Evolutionary conservation across 495 filamentous ascomycete species (phyloP).

Genomic region (Neurospora sp.): DNA sequence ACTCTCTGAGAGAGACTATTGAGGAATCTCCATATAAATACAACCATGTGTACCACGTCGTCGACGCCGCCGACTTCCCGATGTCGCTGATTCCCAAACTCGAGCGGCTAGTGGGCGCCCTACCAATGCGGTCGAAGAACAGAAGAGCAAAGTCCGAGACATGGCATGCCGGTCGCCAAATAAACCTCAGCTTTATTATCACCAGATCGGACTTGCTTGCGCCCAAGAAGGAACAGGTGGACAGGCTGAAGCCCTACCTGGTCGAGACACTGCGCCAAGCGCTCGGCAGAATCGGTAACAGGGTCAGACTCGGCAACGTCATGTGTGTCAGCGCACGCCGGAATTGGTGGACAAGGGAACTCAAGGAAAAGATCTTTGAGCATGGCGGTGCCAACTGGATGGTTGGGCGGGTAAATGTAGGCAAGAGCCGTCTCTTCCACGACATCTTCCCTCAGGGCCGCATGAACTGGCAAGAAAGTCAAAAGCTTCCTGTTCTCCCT

Average conservation of each 20-base stretch:
- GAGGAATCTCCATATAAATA: conserved; percentile 71
- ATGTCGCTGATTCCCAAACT: conserved; percentile 70
- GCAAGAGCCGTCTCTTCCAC: conserved; percentile 86
- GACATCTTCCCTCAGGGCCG: conserved; percentile 75
- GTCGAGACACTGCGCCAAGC: conserved; percentile 60
- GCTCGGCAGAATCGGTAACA: conserved; percentile 48
- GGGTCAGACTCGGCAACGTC: conserved; percentile 71
- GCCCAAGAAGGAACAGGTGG: conserved; percentile 67
- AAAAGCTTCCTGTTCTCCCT: conserved; percentile 23
- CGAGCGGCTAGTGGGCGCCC: conserved; percentile 42
- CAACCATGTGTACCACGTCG: conserved; percentile 92
- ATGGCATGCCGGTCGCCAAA: conserved; percentile 50
- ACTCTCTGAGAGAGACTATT: conserved; percentile 72
- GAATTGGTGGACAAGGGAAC: conserved; percentile 76
- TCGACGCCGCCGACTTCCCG: conserved; percentile 97
- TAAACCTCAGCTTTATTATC: conserved; percentile 78
- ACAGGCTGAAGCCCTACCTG: conserved; percentile 73
- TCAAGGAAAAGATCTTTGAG: conserved; percentile 74
- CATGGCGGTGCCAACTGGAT: conserved; percentile 89
- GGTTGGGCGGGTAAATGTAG: conserved; percentile 95
- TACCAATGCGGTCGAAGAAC: conserved; percentile 64
- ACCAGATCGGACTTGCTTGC: conserved; percentile 81
- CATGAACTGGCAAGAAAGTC: conserved; percentile 27
- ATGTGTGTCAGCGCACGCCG: conserved; percentile 73
- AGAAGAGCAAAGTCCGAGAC: conserved; percentile 54